Evolutionary conservation across 2,329 filamentous ascomycete genomes (phyloP), one percentile per base, ranked within the genome.

Genomic region (Phaeosphaeriaceae sp.): DNA sequence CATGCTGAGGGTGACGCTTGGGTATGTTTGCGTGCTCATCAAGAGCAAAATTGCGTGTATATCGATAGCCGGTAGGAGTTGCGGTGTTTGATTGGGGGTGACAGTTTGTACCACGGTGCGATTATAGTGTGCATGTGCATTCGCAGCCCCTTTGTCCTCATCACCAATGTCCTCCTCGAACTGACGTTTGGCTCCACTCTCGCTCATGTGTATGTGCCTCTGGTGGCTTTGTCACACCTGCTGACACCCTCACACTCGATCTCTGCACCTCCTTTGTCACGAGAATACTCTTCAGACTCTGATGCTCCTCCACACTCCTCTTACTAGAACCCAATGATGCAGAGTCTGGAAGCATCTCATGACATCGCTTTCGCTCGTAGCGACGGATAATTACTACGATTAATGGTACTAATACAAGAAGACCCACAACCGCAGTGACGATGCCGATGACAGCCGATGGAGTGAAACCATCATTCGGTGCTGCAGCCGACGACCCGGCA

Each of bases 391-490:
- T 44, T 2, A 64, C 43, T 4, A 60, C 63, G 26, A 64, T 56
- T 0, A 66, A 23, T 1, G 61, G 63, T 3, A 66, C 56, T 6
- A 45, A 30, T 3, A 64, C 42, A 28, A 64, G 45, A 3, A 66
- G 50, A 1, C 57, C 18, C 9, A 62, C 44, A 15, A 62, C 51
- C 13, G 58, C 50, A 9, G 55, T 44, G n/a, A 63, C 56, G 36
- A 66, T 64, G 53, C 60, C 58, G 39, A 64, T 61, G 15, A 64
- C 59, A 3, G 63, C 60, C 4, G 52, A 42, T 0, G 63, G 61
- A 3, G 38, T 54, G 37, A 52, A 64, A 43, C 58, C 60, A 18
- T 63, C 54, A 33, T n/a, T 51, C 3, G 37, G 42, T 15, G 45
- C 34, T 4, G 38, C 17, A 13, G 32, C 20, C 12, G 33, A 26